A percentile compares a stretch with the other conserved stretches of the same genome.
phyloP scores from a whole-genome alignment of 164 flowering plant species.

The Platanus orientalis region DNA sequence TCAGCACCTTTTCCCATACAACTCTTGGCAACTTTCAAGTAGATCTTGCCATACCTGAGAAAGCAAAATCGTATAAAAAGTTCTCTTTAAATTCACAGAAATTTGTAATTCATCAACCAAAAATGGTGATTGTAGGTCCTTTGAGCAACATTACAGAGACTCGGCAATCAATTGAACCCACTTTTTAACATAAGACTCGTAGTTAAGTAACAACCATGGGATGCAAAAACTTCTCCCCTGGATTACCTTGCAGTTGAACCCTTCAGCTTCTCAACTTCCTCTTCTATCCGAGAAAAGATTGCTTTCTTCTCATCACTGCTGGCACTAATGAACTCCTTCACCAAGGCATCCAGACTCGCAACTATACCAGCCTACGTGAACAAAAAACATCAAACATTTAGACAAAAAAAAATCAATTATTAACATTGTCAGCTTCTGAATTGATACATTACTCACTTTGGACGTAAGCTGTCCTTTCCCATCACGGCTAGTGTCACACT shows the following conservation, averaged over 20 bases:
- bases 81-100: background rate
- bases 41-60: conserved; percentile 78
- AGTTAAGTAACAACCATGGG: background rate
- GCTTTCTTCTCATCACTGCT: conserved; percentile 65
- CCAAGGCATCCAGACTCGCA: conserved; percentile 53
- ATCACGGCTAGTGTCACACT: conserved; percentile 86
- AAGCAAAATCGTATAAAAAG: background rate
- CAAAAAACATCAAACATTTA: background rate
- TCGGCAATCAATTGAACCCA: background rate
- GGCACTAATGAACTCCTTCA: conserved; percentile 77
- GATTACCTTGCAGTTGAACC: conserved; percentile 71
- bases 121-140: background rate
- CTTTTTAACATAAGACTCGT: background rate
- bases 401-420: background rate
- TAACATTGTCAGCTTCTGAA: background rate
- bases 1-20: conserved; percentile 65
- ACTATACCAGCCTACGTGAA: conserved; percentile 69
- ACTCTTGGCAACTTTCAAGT: conserved; percentile 71
- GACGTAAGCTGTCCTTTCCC: conserved; percentile 79
- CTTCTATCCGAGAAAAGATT: conserved; percentile 50
- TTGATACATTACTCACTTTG: conserved; percentile 36
- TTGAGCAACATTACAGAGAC: background rate
- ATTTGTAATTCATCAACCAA: background rate
- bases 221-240: background rate
- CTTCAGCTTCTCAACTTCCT: conserved; percentile 68